Base-by-base conservation (phyloP, 768 basidiomycete species). In the Amylocystis lapponica region DNA sequence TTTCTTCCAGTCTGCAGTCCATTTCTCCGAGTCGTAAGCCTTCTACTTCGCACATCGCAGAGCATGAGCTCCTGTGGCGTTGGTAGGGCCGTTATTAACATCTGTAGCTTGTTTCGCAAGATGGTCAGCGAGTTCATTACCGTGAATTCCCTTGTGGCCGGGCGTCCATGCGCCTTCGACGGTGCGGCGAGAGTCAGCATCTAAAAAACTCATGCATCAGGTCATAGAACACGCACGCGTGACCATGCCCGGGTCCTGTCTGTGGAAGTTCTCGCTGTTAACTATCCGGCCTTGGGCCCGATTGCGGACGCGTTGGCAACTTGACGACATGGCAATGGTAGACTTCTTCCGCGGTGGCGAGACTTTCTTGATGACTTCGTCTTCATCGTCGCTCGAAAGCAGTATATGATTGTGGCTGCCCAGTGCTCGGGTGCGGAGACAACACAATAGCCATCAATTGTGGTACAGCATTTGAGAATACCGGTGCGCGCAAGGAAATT, bases 341-440 rank as follows among this genome's bases (percentile, higher is more conserved):
- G 54, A 39, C 45, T 71, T 73, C 61, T 73, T 73, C 59, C 62
- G 69, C 2, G 67, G 67, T 1, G 71, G 68, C 0, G 66, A 52
- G 13, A 46, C 27, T 31, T 46, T 54, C 9, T 46, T 45, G 21
- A 32, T 45, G 8, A 43, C 49, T 3, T 51, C 54, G 10, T 57
- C 59, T 12, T 58, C 57, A 16, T 55, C 57, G 32, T 56, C 60
- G 43, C 57, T 59, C 0, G 57, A 58, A 2, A 53, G 38, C 4
- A 62, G 29, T n/a, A n/a, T n/a, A n/a, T n/a, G n/a, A n/a, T n/a
- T n/a, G n/a, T n/a, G n/a, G n/a, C n/a, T n/a, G n/a, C n/a, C n/a
- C n/a, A n/a, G n/a, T n/a, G n/a, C n/a, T n/a, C n/a, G n/a, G n/a
- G n/a, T n/a, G n/a, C n/a, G n/a, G n/a, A n/a, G n/a, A n/a, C n/a